These are phyloP conservation scores for Picochlorum costavermella DNA, from an alignment of 139 green algal genomes.

Conservation along the genomic window DNA sequence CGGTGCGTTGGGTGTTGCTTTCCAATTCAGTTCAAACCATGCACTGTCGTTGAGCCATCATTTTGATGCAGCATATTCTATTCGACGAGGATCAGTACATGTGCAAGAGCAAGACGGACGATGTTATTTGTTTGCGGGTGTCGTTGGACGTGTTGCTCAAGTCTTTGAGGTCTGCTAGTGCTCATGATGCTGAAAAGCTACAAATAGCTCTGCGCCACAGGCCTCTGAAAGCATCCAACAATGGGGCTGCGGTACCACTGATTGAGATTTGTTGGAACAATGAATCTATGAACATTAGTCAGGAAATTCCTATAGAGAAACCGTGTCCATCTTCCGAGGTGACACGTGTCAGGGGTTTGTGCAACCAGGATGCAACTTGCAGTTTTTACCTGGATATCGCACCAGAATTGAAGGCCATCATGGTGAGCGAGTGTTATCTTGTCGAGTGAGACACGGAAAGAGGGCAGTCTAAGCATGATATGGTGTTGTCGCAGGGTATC, in stretches of 20 bases:
- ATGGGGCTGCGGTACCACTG: constrained; percentile 33
- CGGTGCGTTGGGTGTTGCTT: constrained; percentile 11
- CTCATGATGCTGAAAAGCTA: constrained; percentile 23
- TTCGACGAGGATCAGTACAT: constrained; percentile 38
- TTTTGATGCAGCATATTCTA: not conserved
- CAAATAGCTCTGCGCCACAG: constrained; percentile 27
- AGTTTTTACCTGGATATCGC: constrained; percentile 69
- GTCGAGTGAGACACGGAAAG: too few relatives aligned
- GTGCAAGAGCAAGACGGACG: constrained; percentile 45
- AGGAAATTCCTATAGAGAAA: constrained; percentile 10
- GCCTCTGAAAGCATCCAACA: not conserved
- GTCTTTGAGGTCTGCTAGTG: constrained; percentile 37
- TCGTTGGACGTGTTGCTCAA: constrained; percentile 61
- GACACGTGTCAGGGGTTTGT: constrained; percentile 34
- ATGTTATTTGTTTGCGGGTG: constrained; percentile 64
- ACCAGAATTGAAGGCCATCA: constrained; percentile 24
- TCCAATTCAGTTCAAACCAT: not conserved
- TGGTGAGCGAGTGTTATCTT: not conserved
- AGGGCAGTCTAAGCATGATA: too few relatives aligned
- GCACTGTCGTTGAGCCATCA: not conserved
- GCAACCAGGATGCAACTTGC: constrained; percentile 40
- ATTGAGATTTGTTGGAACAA: constrained; percentile 50
- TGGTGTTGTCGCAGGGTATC: not conserved
- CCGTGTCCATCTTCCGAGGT: constrained; percentile 32
- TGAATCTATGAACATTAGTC: constrained; percentile 43